Conservation (phyloP, 2,329 filamentous ascomycete species). For the Trichoderma hamatum region DNA sequence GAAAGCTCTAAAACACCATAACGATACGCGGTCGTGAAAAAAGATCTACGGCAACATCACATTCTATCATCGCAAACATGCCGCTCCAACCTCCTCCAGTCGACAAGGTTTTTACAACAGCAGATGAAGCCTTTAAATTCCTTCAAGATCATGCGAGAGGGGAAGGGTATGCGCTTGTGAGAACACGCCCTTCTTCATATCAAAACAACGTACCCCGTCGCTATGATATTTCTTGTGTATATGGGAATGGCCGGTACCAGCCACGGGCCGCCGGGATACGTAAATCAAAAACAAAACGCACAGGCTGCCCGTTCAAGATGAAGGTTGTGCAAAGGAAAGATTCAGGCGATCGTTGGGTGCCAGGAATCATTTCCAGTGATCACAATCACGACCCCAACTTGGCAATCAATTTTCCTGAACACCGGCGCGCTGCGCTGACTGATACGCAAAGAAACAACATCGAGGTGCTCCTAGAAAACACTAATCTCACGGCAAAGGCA, state of each 20-base stretch:
- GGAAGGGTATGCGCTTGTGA: conserved; percentile 19
- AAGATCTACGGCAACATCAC: not conserved
- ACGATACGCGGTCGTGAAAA: not conserved
- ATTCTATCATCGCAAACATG: conserved; percentile 1
- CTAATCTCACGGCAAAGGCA: not conserved
- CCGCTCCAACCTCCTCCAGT: conserved; percentile 11
- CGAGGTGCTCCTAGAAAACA: not conserved
- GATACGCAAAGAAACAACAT: not conserved
- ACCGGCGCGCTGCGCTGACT: not conserved
- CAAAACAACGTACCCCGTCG: conserved; percentile 7
- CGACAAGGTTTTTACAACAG: not conserved
- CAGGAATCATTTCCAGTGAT: not conserved
- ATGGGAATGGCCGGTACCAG: conserved; percentile 3
- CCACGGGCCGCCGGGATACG: not conserved
- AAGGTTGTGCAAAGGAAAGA: conserved; percentile 18
- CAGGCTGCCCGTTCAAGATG: conserved; percentile 23
- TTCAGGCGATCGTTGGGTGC: conserved; percentile 1
- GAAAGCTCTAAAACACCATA: not conserved
- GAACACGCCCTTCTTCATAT: conserved; percentile 5
- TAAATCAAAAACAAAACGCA: conserved; percentile 1
- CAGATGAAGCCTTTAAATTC: conserved; percentile 5
- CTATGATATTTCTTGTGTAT: conserved; percentile 20
- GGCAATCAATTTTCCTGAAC: not conserved
- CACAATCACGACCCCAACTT: not conserved
- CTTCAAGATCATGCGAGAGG: conserved; percentile 3